These are phyloP conservation scores for Salvia sclarea DNA, from an alignment of 305 asterid genomes.

Conservation along the genomic window DNA sequence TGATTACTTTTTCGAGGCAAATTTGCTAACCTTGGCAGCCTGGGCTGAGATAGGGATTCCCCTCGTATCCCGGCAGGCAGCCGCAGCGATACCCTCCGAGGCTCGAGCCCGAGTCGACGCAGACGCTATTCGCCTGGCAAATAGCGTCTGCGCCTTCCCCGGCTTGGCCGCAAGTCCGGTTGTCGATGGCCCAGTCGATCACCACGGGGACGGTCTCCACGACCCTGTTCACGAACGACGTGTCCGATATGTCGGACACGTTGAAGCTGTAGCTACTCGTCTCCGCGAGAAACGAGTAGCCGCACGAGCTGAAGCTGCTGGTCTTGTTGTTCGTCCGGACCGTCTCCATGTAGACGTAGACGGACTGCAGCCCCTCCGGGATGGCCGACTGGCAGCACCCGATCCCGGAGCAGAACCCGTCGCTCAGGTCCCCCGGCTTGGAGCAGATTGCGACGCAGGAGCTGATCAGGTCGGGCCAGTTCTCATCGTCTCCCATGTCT, in stretches of 20 bases:
- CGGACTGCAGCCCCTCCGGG: constrained; percentile 36
- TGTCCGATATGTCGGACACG: constrained; percentile 26
- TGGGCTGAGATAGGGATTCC: constrained; percentile 45
- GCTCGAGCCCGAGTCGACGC: constrained; percentile 39
- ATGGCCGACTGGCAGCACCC: constrained; percentile 48
- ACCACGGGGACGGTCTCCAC: constrained; percentile 32
- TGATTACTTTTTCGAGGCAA: too few species aligned
- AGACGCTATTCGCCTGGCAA: constrained; percentile 38
- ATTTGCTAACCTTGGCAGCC: constrained; percentile 46
- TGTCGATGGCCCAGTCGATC: constrained; percentile 42
- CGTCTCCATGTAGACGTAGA: constrained; percentile 2
- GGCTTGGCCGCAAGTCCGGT: constrained; percentile 24
- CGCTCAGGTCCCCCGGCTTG: constrained; percentile 25
- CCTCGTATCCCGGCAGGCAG: constrained; percentile 38
- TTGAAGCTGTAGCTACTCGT: constrained; percentile 27
- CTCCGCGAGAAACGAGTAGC: constrained; percentile 39
- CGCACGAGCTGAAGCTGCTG: constrained; percentile 30
- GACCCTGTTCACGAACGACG: background rate
- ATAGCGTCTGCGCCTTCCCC: background rate
- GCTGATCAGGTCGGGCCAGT: background rate
- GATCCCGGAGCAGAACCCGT: constrained; percentile 41
- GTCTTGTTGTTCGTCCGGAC: background rate
- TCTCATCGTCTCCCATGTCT: too few species aligned
- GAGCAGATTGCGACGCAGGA: constrained; percentile 40
- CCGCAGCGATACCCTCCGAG: constrained; percentile 43